Evolutionary conservation across 108 stramenopile species (phyloP).

Genomic region (Parmales sp.): DNA sequence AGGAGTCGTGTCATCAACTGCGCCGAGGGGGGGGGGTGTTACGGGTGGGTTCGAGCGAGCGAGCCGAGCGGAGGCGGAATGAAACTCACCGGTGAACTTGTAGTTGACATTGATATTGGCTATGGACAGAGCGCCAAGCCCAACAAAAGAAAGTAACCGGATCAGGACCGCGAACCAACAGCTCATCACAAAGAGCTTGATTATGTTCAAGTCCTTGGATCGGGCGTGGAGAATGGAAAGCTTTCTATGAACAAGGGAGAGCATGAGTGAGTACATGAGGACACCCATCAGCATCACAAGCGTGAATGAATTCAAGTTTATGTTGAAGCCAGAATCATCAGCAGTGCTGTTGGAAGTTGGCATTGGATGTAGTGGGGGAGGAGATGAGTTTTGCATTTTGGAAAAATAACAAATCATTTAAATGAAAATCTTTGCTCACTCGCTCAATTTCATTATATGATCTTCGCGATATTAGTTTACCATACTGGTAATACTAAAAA

Average conservation of each 20-base stretch:
- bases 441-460: too few relatives aligned
- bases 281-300: neutral
- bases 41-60: too few relatives aligned
- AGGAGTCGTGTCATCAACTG: too few relatives aligned
- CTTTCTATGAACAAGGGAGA: neutral
- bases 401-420: too few relatives aligned
- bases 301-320: neutral
- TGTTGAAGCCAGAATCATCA: neutral
- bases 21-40: too few relatives aligned
- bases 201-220: conserved; percentile 23
- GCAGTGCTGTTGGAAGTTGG: too few relatives aligned
- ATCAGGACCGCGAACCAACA: conserved; percentile 56
- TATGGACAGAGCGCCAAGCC: conserved; percentile 61
- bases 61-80: too few relatives aligned
- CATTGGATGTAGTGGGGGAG: too few relatives aligned
- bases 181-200: conserved; percentile 68
- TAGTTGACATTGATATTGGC: conserved; percentile 60
- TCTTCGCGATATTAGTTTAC: too few relatives aligned
- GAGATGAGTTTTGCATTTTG: too few relatives aligned
- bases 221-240: neutral
- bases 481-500: too few relatives aligned
- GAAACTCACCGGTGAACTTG: neutral
- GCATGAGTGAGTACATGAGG: neutral
- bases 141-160: conserved; percentile 67
- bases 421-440: too few relatives aligned